Evolutionary conservation across 164 flowering plant genomes (phyloP), one percentile per base, ranked within the genome.

Genomic region (Vitis labrusca): DNA sequence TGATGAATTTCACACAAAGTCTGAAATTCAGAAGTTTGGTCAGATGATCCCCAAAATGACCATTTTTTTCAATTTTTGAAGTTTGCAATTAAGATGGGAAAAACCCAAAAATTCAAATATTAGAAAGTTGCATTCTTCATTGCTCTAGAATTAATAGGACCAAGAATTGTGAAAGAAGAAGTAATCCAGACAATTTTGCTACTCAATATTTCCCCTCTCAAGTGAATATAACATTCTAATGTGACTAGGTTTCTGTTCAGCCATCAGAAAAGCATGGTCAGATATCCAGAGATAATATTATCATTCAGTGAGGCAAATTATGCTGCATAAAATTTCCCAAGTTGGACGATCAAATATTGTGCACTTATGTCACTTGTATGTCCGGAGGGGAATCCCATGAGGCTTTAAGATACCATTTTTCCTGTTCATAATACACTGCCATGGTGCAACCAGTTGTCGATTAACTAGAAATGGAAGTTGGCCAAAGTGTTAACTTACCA

Each of bases 401-500:
- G 27, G 27, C 27, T 23, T 23, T 15, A 51, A 10, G 54, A 51
- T 51, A 51, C 54, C 54, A 51, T 51, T 51, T 10, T 15, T 51
- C 14, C 13, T 2, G 54, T 10, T 51, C 54, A 51, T 50, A 69
- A 32, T 63, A 63, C 9, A 23, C 27, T 23, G 27, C 27, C 27
- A 23, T 23, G 27, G 27, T 23, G 27, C 27, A 23, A 23, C 27
- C 27, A 23, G 27, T 23, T 23, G 27, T 2, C 27, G 27, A 23
- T 23, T 23, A 23, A 23, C 27, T 23, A 23, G 27, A 23, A 23
- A 23, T 23, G 27, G 27, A 23, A 23, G 27, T 23, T 23, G 2
- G 27, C 27, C 27, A 37, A 37, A 37, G 44, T 37, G 0, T 37
- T 2, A 27, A 61, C 71, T 74, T 58, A 74, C 87, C 87, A 84